Evolutionary conservation across 345 rosid species (phyloP).

Genomic region (Aquilaria sinensis): DNA sequence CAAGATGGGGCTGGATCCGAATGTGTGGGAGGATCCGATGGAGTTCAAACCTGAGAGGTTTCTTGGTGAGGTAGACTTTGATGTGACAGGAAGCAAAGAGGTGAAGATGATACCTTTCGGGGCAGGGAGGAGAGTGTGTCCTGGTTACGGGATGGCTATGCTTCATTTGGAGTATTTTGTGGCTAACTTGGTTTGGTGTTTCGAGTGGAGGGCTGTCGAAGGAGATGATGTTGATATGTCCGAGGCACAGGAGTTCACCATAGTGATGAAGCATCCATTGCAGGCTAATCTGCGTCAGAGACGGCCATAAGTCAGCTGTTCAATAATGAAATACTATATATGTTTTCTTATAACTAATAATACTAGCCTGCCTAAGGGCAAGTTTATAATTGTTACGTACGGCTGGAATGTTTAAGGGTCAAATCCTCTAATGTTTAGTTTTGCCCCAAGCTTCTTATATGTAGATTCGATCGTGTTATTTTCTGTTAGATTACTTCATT

Average conservation of each 20-base stretch:
- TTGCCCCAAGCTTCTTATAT: too few species aligned
- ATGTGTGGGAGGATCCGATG: constrained; percentile 20
- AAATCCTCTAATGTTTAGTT: too few species aligned
- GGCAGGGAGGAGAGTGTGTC: constrained; percentile 8
- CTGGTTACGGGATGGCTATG: constrained; percentile 1
- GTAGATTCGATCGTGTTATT: too few species aligned
- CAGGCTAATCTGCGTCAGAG: not conserved
- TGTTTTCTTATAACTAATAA: too few species aligned
- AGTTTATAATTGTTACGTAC: too few species aligned
- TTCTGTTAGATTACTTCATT: too few species aligned
- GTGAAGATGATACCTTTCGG: constrained; percentile 12
- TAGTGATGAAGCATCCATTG: constrained; percentile 2
- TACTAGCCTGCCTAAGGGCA: too few species aligned
- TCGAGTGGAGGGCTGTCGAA: constrained; percentile 2
- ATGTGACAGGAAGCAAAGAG: constrained; percentile 4
- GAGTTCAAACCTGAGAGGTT: constrained; percentile 15
- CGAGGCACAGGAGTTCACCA: constrained; percentile 1
- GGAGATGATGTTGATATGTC: constrained; percentile 4
- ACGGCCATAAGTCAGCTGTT: too few species aligned
- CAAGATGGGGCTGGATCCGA: constrained; percentile 23
- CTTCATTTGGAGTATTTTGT: constrained; percentile 10
- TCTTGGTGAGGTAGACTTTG: not conserved
- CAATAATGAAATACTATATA: too few species aligned
- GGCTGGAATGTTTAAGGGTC: too few species aligned
- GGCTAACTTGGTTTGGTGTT: constrained; percentile 5